These are phyloP conservation scores for Collybia nuda DNA, from an alignment of 768 basidiomycete species.

Conservation along the genomic window DNA sequence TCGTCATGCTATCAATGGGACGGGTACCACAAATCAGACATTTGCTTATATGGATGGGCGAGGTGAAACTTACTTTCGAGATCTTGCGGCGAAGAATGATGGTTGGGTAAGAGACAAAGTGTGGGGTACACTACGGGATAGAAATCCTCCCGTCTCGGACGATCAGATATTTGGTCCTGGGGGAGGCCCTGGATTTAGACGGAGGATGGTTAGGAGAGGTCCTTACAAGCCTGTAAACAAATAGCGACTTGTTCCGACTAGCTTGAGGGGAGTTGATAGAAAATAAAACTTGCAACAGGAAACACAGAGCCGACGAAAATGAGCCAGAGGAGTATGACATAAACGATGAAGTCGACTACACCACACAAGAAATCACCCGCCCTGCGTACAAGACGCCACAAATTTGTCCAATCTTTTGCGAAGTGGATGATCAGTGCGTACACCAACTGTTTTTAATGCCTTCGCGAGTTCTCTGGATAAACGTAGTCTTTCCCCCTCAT, in stretches of 20 bases:
- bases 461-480: constrained; percentile 52
- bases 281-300: background rate
- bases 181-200: constrained; percentile 28
- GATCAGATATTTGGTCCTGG: constrained; percentile 27
- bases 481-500: constrained; percentile 42
- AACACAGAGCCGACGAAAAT: background rate
- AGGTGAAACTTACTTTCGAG: constrained; percentile 29
- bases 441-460: constrained; percentile 50
- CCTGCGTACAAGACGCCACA: constrained; percentile 23
- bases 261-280: background rate
- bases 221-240: constrained; percentile 1
- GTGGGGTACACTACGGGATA: constrained; percentile 26
- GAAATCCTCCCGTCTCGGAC: constrained; percentile 25
- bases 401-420: constrained; percentile 69
- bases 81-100: constrained; percentile 29
- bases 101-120: constrained; percentile 29
- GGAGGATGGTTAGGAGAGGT: constrained; percentile 10
- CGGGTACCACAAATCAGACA: constrained; percentile 26
- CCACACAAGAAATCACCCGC: background rate
- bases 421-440: constrained; percentile 64
- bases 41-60: constrained; percentile 28
- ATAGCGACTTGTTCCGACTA: background rate
- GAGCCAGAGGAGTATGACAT: background rate
- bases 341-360: background rate
- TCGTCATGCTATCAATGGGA: constrained; percentile 30